Conservation (phyloP, 352 stramenopile genomes). For the Phytophthora uliginosa region DNA sequence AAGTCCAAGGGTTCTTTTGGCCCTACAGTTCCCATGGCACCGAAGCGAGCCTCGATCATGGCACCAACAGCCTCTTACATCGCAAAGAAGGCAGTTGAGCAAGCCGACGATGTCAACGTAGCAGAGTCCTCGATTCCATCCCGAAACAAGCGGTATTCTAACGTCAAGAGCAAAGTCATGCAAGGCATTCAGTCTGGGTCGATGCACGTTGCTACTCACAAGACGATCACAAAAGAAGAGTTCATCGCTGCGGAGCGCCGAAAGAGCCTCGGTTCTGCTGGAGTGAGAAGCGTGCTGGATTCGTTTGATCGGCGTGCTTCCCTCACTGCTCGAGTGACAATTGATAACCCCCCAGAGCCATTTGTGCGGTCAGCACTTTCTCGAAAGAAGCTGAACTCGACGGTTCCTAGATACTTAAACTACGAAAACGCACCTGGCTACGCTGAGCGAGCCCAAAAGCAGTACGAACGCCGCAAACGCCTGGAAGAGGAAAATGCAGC, state of each 20-base stretch:
- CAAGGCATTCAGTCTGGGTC: constrained; percentile 32
- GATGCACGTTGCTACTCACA: constrained; percentile 24
- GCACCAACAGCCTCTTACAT: constrained; percentile 40
- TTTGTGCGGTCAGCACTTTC: constrained; percentile 42
- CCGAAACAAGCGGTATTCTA: constrained; percentile 55
- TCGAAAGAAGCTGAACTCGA: constrained; percentile 60
- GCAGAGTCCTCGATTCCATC: constrained; percentile 3
- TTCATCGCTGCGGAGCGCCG: constrained; percentile 53
- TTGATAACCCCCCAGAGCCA: constrained; percentile 34
- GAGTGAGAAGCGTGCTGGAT: constrained; percentile 26
- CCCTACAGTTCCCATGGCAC: constrained; percentile 25
- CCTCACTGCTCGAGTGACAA: constrained; percentile 23
- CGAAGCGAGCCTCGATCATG: constrained; percentile 47
- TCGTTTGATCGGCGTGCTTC: constrained; percentile 40
- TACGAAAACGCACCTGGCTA: constrained; percentile 65
- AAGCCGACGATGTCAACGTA: constrained; percentile 4
- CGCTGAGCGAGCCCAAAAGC: constrained; percentile 54
- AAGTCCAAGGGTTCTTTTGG: constrained; percentile 20
- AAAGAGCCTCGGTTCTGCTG: constrained; percentile 49
- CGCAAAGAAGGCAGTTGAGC: constrained; percentile 43
- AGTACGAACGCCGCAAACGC: constrained; percentile 72
- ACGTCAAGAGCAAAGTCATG: constrained; percentile 66
- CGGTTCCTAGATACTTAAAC: constrained; percentile 70
- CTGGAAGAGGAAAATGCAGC: constrained; percentile 70
- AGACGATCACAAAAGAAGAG: constrained; percentile 50